Conservation (phyloP, 2,329 filamentous ascomycete species). For the Cordyceps farinosa region DNA sequence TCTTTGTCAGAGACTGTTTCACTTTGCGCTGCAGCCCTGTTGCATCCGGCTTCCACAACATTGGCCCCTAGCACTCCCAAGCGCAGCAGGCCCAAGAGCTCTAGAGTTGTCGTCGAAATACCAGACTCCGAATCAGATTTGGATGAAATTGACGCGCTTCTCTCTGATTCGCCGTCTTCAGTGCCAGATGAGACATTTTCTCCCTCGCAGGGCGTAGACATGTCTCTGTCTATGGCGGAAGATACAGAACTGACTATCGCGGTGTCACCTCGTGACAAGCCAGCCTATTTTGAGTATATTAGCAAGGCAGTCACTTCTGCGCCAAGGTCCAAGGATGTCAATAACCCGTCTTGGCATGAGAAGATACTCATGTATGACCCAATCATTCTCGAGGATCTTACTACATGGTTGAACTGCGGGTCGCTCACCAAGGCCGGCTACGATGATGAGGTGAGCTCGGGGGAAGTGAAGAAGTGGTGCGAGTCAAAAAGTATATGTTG, state of each 20-base stretch:
- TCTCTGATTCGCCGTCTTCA: slow-evolving; percentile 32
- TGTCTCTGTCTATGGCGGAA: slow-evolving; percentile 43
- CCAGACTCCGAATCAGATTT: slow-evolving; percentile 48
- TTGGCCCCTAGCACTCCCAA: slow-evolving; percentile 19
- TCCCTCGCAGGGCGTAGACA: slow-evolving; percentile 39
- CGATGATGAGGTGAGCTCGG: slow-evolving; percentile 60
- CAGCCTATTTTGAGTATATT: slow-evolving; percentile 49
- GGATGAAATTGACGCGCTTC: slow-evolving; percentile 21
- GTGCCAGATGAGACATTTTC: slow-evolving; percentile 41
- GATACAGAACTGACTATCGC: slow-evolving; percentile 43
- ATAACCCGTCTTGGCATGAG: slow-evolving; percentile 73
- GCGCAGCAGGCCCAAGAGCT: slow-evolving; percentile 18
- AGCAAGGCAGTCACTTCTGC: slow-evolving; percentile 51
- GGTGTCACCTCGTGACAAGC: slow-evolving; percentile 39
- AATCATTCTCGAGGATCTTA: slow-evolving; percentile 80
- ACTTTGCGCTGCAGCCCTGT: slow-evolving; percentile 1
- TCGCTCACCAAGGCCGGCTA: slow-evolving; percentile 60
- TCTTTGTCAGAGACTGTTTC: slow-evolving; percentile 8
- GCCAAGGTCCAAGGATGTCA: slow-evolving; percentile 47
- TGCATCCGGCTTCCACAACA: not conserved
- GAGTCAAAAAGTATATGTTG: slow-evolving; percentile 84
- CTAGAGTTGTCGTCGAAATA: slow-evolving; percentile 41
- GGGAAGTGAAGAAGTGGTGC: slow-evolving; percentile 83
- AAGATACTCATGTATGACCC: slow-evolving; percentile 94
- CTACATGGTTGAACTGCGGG: slow-evolving; percentile 75